A percentile compares a stretch with the other conserved stretches of the same genome.
Evolutionary conservation across 164 flowering plant species (phyloP).

Genomic region (Umbellularia californica): DNA sequence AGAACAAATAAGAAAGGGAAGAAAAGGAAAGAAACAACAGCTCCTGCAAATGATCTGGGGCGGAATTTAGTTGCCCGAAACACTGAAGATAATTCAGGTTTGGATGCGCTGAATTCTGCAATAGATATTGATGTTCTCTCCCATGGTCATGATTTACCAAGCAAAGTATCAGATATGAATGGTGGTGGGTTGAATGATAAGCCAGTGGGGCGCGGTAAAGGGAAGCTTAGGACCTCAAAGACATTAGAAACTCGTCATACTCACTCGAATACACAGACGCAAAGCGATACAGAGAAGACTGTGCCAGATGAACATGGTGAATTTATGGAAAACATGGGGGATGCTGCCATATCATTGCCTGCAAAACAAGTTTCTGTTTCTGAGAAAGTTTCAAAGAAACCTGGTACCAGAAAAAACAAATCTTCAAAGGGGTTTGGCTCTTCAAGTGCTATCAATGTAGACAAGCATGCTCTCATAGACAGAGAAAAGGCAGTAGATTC

Average conservation of each 20-base stretch:
- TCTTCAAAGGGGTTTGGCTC: slow-evolving; percentile 48
- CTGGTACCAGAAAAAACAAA: slow-evolving; percentile 68
- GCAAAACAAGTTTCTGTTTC: slow-evolving; percentile 27
- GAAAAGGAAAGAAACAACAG: slow-evolving; percentile 28
- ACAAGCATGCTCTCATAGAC: slow-evolving; percentile 7
- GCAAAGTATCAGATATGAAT: slow-evolving; percentile 23
- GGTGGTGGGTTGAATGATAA: slow-evolving; percentile 33
- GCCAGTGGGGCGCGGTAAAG: slow-evolving; percentile 64
- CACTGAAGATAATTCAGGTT: slow-evolving; percentile 38
- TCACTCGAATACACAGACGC: slow-evolving; percentile 43
- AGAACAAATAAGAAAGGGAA: slow-evolving; percentile 51
- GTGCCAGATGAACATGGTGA: slow-evolving; percentile 41
- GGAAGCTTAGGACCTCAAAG: slow-evolving; percentile 71
- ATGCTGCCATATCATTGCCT: slow-evolving; percentile 46
- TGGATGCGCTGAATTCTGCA: slow-evolving; percentile 31
- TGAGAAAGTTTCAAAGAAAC: slow-evolving; percentile 38
- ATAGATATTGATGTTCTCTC: slow-evolving; percentile 49
- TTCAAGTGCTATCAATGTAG: slow-evolving; percentile 13
- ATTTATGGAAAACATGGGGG: slow-evolving; percentile 46
- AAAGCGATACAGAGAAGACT: slow-evolving; percentile 55
- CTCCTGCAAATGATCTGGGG: slow-evolving; percentile 15
- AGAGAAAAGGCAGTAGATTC: slow-evolving; percentile 12
- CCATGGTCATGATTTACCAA: slow-evolving; percentile 32
- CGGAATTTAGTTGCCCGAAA: slow-evolving; percentile 16
- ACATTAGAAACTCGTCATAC: slow-evolving; percentile 32